Evolutionary conservation across 129 eudicot species (phyloP).

Genomic region (Silybum marianum): DNA sequence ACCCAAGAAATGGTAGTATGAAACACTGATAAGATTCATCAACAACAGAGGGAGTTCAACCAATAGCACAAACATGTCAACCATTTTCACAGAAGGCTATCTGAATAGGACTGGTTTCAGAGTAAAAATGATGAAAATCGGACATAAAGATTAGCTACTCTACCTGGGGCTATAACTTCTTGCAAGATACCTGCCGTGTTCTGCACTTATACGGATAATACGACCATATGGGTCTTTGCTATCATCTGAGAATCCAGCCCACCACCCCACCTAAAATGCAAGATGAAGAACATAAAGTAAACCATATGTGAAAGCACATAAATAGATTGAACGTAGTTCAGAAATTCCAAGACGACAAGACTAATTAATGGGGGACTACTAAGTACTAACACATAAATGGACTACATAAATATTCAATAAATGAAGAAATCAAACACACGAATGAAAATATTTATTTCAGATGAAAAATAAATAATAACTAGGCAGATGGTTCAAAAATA

Average conservation of each 20-base stretch:
- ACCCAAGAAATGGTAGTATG: not conserved
- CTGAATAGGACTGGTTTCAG: not conserved
- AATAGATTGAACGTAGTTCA: slow-evolving; percentile 2
- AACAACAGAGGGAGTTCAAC: not conserved
- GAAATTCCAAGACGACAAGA: not conserved
- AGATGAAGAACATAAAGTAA: slow-evolving; percentile 22
- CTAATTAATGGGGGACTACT: not conserved
- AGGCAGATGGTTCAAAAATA: not conserved
- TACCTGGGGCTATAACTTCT: slow-evolving; percentile 93
- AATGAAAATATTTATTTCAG: not conserved
- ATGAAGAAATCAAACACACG: not conserved
- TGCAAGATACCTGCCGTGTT: slow-evolving; percentile 93
- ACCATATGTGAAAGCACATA: not conserved
- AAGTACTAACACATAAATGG: not conserved
- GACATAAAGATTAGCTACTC: slow-evolving; percentile 25
- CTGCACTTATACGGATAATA: slow-evolving; percentile 89
- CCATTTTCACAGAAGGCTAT: not conserved
- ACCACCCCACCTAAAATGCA: slow-evolving; percentile 89
- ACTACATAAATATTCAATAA: not conserved
- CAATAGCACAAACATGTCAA: not conserved
- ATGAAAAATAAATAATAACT: not conserved
- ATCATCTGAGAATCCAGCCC: slow-evolving; percentile 96
- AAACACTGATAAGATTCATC: not conserved
- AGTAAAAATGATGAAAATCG: not conserved
- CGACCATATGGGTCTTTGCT: slow-evolving; percentile 79